Conservation (phyloP, 352 stramenopile genomes). For the Plasmopara viticola region DNA sequence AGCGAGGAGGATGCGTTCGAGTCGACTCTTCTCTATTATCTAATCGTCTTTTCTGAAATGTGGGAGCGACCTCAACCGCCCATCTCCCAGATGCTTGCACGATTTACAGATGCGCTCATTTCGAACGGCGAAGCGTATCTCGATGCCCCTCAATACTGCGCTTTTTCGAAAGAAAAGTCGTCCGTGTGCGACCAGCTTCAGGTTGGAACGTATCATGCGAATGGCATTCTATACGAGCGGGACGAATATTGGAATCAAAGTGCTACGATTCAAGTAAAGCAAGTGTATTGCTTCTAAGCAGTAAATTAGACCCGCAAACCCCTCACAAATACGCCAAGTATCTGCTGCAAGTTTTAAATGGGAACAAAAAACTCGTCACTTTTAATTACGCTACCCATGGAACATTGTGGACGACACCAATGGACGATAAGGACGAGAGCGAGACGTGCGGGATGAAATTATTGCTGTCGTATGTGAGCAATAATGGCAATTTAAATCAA, state of each 20-base stretch:
- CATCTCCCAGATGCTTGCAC: slow-evolving; percentile 7
- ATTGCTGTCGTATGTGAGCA: slow-evolving; percentile 35
- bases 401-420: slow-evolving; percentile 26
- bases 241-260: slow-evolving; percentile 55
- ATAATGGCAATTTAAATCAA: slow-evolving; percentile 22
- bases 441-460: slow-evolving; percentile 44
- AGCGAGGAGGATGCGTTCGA: slow-evolving; percentile 23
- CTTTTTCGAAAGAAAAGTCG: slow-evolving; percentile 42
- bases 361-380: slow-evolving; percentile 33
- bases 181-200: slow-evolving; percentile 21
- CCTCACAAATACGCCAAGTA: slow-evolving; percentile 43
- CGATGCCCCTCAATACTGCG: slow-evolving; percentile 38
- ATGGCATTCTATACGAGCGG: slow-evolving; percentile 34
- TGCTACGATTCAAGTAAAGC: slow-evolving; percentile 34
- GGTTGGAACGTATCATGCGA: slow-evolving; percentile 17
- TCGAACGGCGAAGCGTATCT: slow-evolving; percentile 18
- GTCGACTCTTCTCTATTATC: slow-evolving; percentile 31
- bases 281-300: slow-evolving; percentile 43
- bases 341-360: slow-evolving; percentile 28
- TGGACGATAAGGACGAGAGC: slow-evolving; percentile 15
- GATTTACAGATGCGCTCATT: slow-evolving; percentile 23
- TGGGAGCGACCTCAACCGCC: slow-evolving; percentile 34
- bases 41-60: slow-evolving; percentile 52
- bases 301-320: slow-evolving; percentile 45
- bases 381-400: slow-evolving; percentile 42